Evolutionary conservation across 495 filamentous ascomycete species (phyloP).

Genomic region (Penicillium riverlandense): DNA sequence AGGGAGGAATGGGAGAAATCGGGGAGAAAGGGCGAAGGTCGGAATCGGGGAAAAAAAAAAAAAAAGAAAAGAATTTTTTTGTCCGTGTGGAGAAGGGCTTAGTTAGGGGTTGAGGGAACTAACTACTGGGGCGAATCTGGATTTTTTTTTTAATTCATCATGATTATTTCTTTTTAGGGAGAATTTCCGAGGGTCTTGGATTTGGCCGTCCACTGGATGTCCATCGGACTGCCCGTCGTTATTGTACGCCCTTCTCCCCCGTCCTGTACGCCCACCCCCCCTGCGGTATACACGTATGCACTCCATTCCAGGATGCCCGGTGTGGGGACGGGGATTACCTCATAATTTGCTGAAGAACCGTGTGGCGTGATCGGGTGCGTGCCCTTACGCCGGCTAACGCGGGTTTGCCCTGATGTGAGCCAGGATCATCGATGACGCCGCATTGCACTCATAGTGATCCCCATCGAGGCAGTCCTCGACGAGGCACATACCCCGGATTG

Average conservation of each 20-base stretch:
- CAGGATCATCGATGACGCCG: conserved; percentile 19
- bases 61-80: conserved; percentile 12
- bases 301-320: conserved; percentile 3
- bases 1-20: conserved; percentile 33
- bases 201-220: too few relatives aligned
- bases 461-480: too few relatives aligned
- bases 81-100: conserved; percentile 18
- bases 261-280: too few relatives aligned
- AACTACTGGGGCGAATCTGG: conserved; percentile 10
- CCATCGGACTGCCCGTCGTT: too few relatives aligned
- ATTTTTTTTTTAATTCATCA: neutral
- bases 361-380: conserved; percentile 22
- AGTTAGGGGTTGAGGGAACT: conserved; percentile 5
- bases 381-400: conserved; percentile 19
- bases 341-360: conserved; percentile 17
- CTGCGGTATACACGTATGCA: conserved; percentile 1
- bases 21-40: conserved; percentile 21
- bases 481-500: neutral
- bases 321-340: conserved; percentile 16
- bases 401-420: conserved; percentile 13
- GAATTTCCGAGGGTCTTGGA: too few relatives aligned
- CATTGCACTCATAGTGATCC: conserved; percentile 1
- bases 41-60: conserved; percentile 23
- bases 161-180: too few relatives aligned
- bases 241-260: too few relatives aligned